Evolutionary conservation across 169 alveolate genomes (phyloP), one percentile per base, ranked within the genome.

Genomic region (Perkinsus olseni): DNA sequence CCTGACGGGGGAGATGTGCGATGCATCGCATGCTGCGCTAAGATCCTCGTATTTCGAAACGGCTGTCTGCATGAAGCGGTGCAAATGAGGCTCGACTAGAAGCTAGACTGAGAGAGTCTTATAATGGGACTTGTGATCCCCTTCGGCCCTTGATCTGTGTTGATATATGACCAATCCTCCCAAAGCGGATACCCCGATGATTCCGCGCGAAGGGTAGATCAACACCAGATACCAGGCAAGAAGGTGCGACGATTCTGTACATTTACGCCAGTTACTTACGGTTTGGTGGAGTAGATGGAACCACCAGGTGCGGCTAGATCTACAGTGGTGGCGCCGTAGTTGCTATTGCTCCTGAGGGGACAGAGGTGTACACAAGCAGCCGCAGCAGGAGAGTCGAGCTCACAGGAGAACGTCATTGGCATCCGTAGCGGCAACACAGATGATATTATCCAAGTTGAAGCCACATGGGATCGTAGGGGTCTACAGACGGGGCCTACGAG

Each of bases 241-340:
- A n/a, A n/a, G n/a, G n/a, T n/a, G n/a, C n/a, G n/a, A n/a, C n/a
- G n/a, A n/a, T n/a, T n/a, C n/a, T n/a, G n/a, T n/a, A n/a, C n/a
- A n/a, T n/a, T n/a, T n/a, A n/a, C n/a, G 50, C 50, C 50, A 6
- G 3, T 11, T 11, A 40, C 50, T 40, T 24, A 82, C 40, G 95
- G 34, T 37, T 94, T 94, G 13, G 95, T 94, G 91, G 96, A 93
- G 38, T 95, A 50, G 91, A 95, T 95, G 92, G 91, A 94, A 34
- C 94, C 96, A n/a, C 97, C 97, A 28, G 97, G 97, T 21, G 97
- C 97, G 34, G 97, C 95, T n/a, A 95, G 93, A 92, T 95, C 96
- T 34, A 95, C 97, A 17, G 93, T 95, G 37, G 94, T 48, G 24
- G 91, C 93, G 21, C 97, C 97, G 91, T 93, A 94, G 92, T 95